These are phyloP conservation scores for Beta lomatogona DNA, from an alignment of 179 eudicot genomes.

Conservation along the genomic window DNA sequence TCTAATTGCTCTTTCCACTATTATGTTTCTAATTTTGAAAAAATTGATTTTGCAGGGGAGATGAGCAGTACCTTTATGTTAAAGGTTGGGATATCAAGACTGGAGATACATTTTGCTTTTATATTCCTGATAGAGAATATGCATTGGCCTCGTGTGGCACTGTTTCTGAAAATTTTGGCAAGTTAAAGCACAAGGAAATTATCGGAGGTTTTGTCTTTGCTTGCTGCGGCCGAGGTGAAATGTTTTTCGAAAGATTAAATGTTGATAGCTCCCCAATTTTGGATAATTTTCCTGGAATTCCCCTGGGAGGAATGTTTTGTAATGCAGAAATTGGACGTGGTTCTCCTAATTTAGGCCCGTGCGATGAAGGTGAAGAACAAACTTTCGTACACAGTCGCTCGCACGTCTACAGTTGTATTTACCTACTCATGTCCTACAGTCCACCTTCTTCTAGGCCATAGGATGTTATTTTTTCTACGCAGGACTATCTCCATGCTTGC, in stretches of 20 bases:
- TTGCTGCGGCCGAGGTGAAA: conserved; percentile 76
- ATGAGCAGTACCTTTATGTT: conserved; percentile 67
- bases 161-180: conserved; percentile 48
- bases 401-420: conserved; percentile 68
- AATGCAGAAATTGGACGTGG: conserved; percentile 79
- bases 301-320: conserved; percentile 69
- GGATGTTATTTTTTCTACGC: neutral
- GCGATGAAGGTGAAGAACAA: conserved; percentile 33
- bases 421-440: conserved; percentile 63
- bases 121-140: conserved; percentile 41
- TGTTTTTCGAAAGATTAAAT: conserved; percentile 54
- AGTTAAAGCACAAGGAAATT: conserved; percentile 44
- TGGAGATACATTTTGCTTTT: conserved; percentile 71
- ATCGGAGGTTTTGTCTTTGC: conserved; percentile 79
- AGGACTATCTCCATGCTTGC: neutral
- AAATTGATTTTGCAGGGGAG: conserved; percentile 54
- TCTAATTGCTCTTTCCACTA: neutral
- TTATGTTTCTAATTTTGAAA: conserved; percentile 8
- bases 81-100: conserved; percentile 66
- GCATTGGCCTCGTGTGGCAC: conserved; percentile 47
- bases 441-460: conserved; percentile 26
- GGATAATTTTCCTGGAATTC: conserved; percentile 71
- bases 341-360: conserved; percentile 32
- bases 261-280: conserved; percentile 70
- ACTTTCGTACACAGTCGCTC: conserved; percentile 33